These are phyloP conservation scores for Teunomyces kruisii DNA, from an alignment of 805 yeast genomes.

Conservation along the genomic window DNA sequence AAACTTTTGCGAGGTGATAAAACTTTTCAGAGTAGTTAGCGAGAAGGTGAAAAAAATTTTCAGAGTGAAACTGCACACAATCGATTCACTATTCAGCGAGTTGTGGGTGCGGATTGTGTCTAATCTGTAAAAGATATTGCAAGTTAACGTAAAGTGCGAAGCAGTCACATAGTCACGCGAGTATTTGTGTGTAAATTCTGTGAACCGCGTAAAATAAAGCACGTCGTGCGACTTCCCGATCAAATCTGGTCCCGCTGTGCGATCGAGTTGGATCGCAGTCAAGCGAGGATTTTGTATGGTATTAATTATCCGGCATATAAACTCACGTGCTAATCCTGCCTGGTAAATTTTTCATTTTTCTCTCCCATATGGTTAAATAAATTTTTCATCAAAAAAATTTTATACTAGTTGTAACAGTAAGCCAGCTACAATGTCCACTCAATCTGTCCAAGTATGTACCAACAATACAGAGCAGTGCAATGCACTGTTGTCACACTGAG, in stretches of 20 bases:
- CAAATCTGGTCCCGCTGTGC: background rate
- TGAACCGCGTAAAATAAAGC: background rate
- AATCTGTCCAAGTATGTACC: constrained; percentile 85
- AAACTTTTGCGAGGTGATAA: constrained; percentile 2
- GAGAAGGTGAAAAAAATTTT: constrained; percentile 15
- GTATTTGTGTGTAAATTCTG: background rate
- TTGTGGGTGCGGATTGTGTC: background rate
- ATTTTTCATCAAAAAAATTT: constrained; percentile 4
- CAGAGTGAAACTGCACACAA: constrained; percentile 4
- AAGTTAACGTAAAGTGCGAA: constrained; percentile 1
- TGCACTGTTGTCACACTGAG: background rate
- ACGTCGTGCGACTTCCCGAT: background rate
- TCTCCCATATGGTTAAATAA: constrained; percentile 3
- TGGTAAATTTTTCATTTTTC: constrained; percentile 5
- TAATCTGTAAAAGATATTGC: constrained; percentile 2
- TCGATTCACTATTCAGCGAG: background rate
- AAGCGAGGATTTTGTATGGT: background rate
- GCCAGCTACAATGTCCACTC: constrained; percentile 58
- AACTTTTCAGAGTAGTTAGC: constrained; percentile 3
- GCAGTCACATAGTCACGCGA: constrained; percentile 4
- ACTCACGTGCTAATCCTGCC: constrained; percentile 3
- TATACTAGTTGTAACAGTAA: constrained; percentile 4
- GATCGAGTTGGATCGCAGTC: background rate
- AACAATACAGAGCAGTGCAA: background rate
- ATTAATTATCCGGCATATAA: background rate